These are phyloP conservation scores for Keqinozyma sinolaborantium DNA, from an alignment of 1,139 yeast genomes.

Conservation along the genomic window DNA sequence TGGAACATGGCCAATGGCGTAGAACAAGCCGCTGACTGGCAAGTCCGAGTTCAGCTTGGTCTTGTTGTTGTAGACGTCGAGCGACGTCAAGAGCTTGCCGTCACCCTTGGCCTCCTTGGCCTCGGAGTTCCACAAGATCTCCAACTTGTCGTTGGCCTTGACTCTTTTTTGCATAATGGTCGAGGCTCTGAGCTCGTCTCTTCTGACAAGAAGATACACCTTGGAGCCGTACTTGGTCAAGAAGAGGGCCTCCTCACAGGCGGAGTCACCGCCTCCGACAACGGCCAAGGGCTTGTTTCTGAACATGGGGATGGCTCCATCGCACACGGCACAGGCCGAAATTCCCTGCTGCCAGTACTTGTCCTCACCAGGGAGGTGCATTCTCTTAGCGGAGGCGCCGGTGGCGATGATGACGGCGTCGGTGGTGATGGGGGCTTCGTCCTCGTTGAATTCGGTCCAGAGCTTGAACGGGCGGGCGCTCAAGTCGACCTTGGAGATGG, in stretches of 20 bases:
- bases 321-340: conserved; percentile 99
- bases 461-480: conserved; percentile 86
- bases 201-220: conserved; percentile 89
- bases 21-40: conserved; percentile 87
- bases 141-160: conserved; percentile 77
- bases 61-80: conserved; percentile 65
- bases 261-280: conserved; percentile 98
- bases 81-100: conserved; percentile 66
- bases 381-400: conserved; percentile 96
- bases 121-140: conserved; percentile 83
- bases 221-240: conserved; percentile 96
- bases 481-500: conserved; percentile 86
- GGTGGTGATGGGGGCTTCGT: conserved; percentile 81
- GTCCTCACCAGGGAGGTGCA: conserved; percentile 93
- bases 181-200: conserved; percentile 91
- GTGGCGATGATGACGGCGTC: conserved; percentile 93
- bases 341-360: conserved; percentile 98
- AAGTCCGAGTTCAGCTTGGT: conserved; percentile 68
- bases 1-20: conserved; percentile 97
- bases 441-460: conserved; percentile 95
- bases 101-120: conserved; percentile 89
- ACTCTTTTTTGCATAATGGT: conserved; percentile 96
- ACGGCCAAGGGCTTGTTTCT: conserved; percentile 97
- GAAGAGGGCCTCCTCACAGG: conserved; percentile 97
- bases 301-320: conserved; percentile 98